Conservation (phyloP, 371 early-diverging fungal genomes). For the Rhizopus arrhizus region DNA sequence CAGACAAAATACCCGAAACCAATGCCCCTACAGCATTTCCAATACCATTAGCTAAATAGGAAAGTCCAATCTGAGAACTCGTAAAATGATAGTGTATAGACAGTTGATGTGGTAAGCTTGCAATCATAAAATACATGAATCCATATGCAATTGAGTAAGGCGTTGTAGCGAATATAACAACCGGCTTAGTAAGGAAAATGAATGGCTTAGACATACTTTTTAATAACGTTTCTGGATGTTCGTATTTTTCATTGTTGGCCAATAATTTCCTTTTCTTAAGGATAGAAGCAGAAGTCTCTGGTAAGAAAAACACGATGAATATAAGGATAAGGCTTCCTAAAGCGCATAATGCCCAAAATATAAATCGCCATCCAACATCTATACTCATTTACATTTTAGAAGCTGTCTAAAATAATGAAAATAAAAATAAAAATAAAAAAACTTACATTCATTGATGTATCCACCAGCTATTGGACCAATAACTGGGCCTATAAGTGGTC, state of each 20-base stretch:
- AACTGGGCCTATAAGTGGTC: constrained; percentile 61
- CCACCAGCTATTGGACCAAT: constrained; percentile 51
- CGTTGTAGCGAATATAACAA: constrained; percentile 47
- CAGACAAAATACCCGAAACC: constrained; percentile 44
- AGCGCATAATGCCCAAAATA: constrained; percentile 65
- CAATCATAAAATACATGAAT: constrained; percentile 52
- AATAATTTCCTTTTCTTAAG: constrained; percentile 17
- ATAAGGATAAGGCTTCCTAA: constrained; percentile 60
- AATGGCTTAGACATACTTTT: constrained; percentile 46
- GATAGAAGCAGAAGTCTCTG: constrained; percentile 58
- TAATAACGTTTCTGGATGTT: constrained; percentile 18
- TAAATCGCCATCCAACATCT: constrained; percentile 66
- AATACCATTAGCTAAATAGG: constrained; percentile 48
- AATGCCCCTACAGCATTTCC: constrained; percentile 53
- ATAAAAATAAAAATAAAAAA: constrained; percentile 11
- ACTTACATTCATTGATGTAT: constrained; percentile 46
- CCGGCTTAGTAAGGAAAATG: constrained; percentile 44
- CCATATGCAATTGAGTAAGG: constrained; percentile 61
- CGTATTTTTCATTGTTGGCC: neutral
- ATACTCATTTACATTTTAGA: constrained; percentile 21
- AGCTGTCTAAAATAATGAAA: constrained; percentile 46
- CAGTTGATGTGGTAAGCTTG: constrained; percentile 40
- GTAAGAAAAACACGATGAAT: constrained; percentile 62
- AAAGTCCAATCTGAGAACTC: constrained; percentile 47
- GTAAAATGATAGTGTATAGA: constrained; percentile 30